Evolutionary conservation across 2,329 filamentous ascomycete genomes (phyloP), one percentile per base, ranked within the genome.

Genomic region (Septoria petroselini): DNA sequence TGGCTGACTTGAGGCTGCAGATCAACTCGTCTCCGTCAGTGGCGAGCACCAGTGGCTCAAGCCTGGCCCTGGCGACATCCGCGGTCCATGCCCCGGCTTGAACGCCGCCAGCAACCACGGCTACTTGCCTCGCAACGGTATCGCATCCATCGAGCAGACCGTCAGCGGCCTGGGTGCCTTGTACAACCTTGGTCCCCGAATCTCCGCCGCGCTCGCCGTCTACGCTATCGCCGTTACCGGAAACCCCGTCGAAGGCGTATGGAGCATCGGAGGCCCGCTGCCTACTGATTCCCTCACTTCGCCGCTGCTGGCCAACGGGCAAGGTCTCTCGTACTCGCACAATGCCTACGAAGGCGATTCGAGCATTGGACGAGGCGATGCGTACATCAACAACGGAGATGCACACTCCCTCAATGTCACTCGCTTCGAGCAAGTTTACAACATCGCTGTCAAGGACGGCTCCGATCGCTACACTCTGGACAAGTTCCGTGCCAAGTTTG

Each of bases 321-420:
- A 53, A 61, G 63, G 52, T 52, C 48, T 62, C 25, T 56, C 52
- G 7, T 60, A 54, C 37, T 57, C 55, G 4, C 66, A 69, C 59
- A 67, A 67, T 54, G 64, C 63, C 41, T 69, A 67, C 34, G 66
- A 69, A 46, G 55, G 58, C 7, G 66, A 69, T 44, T 60, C 48
- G 7, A 55, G 52, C 29, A 61, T 61, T 23, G 59, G 53, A 19
- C 58, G 58, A 17, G 52, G 52, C 12, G 59, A 62, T 25, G 56
- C 59, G 7, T 62, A 60, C 47, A 53, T 59, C 47, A 62, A 62
- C 47, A 50, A 57, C 12, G 59, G 59, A n/a, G 58, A 62, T 48
- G 59, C 59, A 37, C 59, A 62, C 37, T 62, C 59, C 34, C 43
- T 60, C 17, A 60, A 62, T 42, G 38, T 60, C 41, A 59, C 56